A percentile compares a stretch with the other conserved stretches of the same genome.
Evolutionary conservation across 2,329 filamentous ascomycete species (phyloP).

Genomic region (Sporothrix schenckii): DNA sequence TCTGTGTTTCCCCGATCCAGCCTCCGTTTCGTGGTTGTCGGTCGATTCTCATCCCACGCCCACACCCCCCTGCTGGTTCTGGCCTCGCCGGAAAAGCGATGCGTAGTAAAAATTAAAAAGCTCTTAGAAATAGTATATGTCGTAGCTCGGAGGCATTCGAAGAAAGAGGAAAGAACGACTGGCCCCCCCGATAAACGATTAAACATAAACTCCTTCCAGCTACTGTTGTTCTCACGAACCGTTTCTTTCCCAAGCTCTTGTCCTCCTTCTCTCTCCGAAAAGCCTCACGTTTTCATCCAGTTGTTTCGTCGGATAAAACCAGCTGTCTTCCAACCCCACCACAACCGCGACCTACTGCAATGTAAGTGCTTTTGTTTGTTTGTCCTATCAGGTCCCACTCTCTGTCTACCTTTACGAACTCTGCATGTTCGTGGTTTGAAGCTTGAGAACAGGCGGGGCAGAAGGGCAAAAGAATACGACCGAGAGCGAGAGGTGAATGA

Average conservation of each 20-base stretch:
- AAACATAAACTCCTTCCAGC: background rate
- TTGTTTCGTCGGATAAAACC: background rate
- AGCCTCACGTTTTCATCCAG: conserved; percentile 5
- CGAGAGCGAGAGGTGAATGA: background rate
- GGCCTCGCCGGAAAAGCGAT: conserved; percentile 11
- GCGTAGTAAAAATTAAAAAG: conserved; percentile 24
- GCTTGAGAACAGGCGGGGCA: background rate
- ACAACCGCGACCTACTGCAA: background rate
- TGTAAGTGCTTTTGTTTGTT: conserved; percentile 20
- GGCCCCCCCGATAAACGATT: background rate
- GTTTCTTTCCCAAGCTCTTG: background rate
- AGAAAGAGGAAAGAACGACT: background rate
- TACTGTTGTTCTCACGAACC: background rate
- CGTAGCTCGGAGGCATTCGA: background rate
- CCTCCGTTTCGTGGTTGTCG: background rate
- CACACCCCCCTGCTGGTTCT: conserved; percentile 19
- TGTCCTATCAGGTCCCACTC: background rate
- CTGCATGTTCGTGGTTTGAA: background rate
- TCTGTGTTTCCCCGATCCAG: conserved; percentile 11
- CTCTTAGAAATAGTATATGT: conserved; percentile 22
- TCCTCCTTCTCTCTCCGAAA: background rate
- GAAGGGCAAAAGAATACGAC: background rate
- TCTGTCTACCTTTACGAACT: conserved; percentile 3
- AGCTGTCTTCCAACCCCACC: background rate
- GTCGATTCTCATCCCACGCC: conserved; percentile 25